Evolutionary conservation across 148 eudicot species (phyloP).

Genomic region (Rhododendron williamsianum): DNA sequence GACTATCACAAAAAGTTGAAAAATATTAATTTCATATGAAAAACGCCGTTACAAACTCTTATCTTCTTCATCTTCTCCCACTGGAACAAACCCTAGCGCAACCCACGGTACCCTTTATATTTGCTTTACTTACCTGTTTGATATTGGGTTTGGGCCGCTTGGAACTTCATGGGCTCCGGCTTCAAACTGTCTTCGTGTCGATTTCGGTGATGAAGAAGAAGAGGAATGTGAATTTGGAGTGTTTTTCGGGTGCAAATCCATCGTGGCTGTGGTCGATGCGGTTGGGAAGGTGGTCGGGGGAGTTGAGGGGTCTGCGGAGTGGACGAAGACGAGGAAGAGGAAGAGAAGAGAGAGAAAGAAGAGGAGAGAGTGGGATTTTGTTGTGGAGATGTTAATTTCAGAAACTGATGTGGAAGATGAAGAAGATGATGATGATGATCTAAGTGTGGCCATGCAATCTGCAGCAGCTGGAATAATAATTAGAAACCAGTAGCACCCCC

Average conservation of each 20-base stretch:
- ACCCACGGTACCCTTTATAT: not conserved
- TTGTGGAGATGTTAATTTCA: constrained; percentile 18
- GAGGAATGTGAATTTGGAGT: constrained; percentile 10
- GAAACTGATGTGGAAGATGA: constrained; percentile 6
- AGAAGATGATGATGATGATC: constrained; percentile 12
- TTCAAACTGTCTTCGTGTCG: constrained; percentile 29
- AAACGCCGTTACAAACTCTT: not conserved
- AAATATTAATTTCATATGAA: not conserved
- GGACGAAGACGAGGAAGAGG: constrained; percentile 34
- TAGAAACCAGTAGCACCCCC: constrained; percentile 55
- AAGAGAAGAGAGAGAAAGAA: constrained; percentile 29
- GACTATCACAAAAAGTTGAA: constrained; percentile 4
- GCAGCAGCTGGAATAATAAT: constrained; percentile 6
- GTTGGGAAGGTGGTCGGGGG: not conserved
- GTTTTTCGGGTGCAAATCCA: constrained; percentile 20
- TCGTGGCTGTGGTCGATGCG: not conserved
- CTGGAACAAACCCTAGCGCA: constrained; percentile 5
- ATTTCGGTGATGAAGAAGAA: not conserved
- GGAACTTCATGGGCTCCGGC: constrained; percentile 77
- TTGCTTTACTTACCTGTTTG: constrained; percentile 44
- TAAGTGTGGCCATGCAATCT: constrained; percentile 59
- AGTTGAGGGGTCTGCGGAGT: constrained; percentile 23
- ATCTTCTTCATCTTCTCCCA: constrained; percentile 3
- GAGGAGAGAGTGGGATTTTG: constrained; percentile 32
- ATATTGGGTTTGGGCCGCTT: constrained; percentile 85